Conservation (phyloP, 2,329 filamentous ascomycete species). For the Sarocladium oryzae region DNA sequence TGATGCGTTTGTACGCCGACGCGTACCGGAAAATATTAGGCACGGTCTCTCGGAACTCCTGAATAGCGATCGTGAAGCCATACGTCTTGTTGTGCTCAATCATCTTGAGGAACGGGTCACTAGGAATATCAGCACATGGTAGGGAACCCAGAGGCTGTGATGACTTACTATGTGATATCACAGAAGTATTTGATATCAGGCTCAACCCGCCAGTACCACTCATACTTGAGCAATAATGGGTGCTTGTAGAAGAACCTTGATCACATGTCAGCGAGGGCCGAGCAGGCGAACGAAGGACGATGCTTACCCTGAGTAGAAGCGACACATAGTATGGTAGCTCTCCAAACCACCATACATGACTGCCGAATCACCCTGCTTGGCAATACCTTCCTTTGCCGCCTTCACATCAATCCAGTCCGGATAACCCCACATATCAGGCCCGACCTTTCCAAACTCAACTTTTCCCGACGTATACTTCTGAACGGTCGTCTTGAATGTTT, state of each 20-base stretch:
- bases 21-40: constrained; percentile 98
- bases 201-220: constrained; percentile 99
- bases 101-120: constrained; percentile 95
- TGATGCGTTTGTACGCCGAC: constrained; percentile 90
- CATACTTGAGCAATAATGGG: constrained; percentile 87
- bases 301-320: constrained; percentile 92
- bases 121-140: constrained; percentile 26
- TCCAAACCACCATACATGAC: constrained; percentile 99
- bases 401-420: constrained; percentile 94
- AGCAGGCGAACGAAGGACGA: not conserved
- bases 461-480: constrained; percentile 80
- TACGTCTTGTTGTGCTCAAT: constrained; percentile 93
- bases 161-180: constrained; percentile 86
- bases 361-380: constrained; percentile 91
- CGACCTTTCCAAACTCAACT: constrained; percentile 93
- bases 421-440: constrained; percentile 87
- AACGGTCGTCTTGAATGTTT: constrained; percentile 83
- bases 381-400: constrained; percentile 90
- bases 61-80: constrained; percentile 97
- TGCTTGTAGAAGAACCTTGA: constrained; percentile 92
- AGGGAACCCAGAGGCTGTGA: not conserved
- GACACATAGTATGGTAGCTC: constrained; percentile 98
- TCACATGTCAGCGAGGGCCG: not conserved
- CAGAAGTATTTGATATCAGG: constrained; percentile 99
- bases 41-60: constrained; percentile 94